Conservation (phyloP, 2,329 filamentous ascomycete species). For the Diaporthe vexans region DNA sequence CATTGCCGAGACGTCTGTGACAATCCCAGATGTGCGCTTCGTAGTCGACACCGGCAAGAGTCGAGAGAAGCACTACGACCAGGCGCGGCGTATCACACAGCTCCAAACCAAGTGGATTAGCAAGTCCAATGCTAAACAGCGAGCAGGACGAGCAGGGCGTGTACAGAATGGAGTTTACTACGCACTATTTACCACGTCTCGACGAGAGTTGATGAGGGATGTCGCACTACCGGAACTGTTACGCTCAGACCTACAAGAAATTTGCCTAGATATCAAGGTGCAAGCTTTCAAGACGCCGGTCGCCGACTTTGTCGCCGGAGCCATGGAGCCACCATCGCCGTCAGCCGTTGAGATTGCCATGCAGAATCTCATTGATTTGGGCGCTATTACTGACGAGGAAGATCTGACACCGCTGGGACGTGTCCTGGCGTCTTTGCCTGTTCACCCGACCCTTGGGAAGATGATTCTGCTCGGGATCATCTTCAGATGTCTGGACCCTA, state of each 20-base stretch:
- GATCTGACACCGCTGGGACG: constrained; percentile 59
- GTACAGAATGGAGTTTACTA: constrained; percentile 64
- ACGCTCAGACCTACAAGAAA: constrained; percentile 58
- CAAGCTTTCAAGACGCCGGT: constrained; percentile 55
- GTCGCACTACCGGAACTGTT: constrained; percentile 56
- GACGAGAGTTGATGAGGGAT: constrained; percentile 47
- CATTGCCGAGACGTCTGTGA: constrained; percentile 65
- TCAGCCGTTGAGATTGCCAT: constrained; percentile 55
- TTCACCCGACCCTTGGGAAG: constrained; percentile 61
- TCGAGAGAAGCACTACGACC: constrained; percentile 56
- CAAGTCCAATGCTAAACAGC: constrained; percentile 61
- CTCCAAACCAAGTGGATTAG: constrained; percentile 60
- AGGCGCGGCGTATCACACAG: constrained; percentile 53
- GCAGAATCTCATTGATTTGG: constrained; percentile 54
- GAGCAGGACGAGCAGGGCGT: constrained; percentile 64
- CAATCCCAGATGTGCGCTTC: constrained; percentile 64
- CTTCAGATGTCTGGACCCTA: constrained; percentile 65
- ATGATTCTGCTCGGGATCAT: constrained; percentile 64
- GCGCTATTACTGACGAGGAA: constrained; percentile 58
- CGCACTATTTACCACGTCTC: constrained; percentile 56
- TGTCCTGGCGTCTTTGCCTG: constrained; percentile 49
- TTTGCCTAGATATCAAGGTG: constrained; percentile 58
- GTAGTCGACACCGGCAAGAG: constrained; percentile 62
- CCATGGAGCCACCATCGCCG: constrained; percentile 59
- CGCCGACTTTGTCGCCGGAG: constrained; percentile 56